Evolutionary conservation across 495 filamentous ascomycete species (phyloP), one percentile per base, ranked within the genome.

Genomic region (Penicillium odoratum): DNA sequence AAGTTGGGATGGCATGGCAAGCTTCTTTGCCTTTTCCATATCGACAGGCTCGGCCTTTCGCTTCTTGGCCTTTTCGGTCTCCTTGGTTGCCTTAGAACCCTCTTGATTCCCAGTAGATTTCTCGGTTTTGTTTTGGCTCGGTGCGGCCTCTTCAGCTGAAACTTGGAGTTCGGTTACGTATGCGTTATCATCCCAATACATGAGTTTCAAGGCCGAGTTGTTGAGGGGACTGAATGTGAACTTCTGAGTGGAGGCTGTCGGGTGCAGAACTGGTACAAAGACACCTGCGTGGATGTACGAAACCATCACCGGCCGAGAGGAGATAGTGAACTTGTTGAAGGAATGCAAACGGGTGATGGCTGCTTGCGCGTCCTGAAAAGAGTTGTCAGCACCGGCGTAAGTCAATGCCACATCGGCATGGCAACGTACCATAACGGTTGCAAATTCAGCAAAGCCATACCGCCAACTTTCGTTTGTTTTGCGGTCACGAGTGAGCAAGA

Each of bases 371-470:
- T 96, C 92, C 73, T 91, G 71, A 42, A 80, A 61, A 0, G 71
- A 7, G 21, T 11, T 21, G n/a, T 16, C 21, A 16, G 38, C 11
- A n/a, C 53, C 53, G 9, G 9, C 21, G 9, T 11, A 36, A 36
- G 33, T 60, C 38, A 7, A 44, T 31, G 7, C 18, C 30, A 9
- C 28, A 28, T 4, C 29, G 21, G 31, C n/a, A 9, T 36, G 31
- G 11, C 11, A 26, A 44, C 68, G 51, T 75, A 83, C 82, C 63
- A 80, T 74, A 29, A 81, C 72, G 31, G 70, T 89, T n/a, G 82
- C 85, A 66, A 93, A 97, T 68, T 97, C 92, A 25, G 89, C 92
- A 67, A 97, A 97, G 0, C 92, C 92, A 63, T 90, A 96, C 48
- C 87, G 83, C 86, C 90, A 93, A 56, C 88, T 92, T 50, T 92